phyloP scores from a whole-genome alignment of 805 yeast species.

The Candida insectorum region DNA sequence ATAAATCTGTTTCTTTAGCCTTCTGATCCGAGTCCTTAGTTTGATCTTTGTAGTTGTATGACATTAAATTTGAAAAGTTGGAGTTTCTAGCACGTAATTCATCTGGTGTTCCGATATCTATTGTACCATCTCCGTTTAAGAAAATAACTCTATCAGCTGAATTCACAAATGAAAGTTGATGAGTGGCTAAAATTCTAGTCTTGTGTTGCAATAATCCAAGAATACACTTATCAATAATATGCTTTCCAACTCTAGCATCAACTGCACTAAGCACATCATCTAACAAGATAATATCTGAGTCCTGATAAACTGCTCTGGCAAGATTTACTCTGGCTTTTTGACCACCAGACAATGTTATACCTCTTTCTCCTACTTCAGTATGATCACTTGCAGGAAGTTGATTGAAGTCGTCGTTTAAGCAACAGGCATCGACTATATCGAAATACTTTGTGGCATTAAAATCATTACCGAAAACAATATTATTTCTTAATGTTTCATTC shows the following conservation, averaged over 20 bases:
- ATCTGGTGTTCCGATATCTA: slow-evolving; percentile 25
- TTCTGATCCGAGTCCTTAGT: neutral
- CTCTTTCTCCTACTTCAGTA: slow-evolving; percentile 36
- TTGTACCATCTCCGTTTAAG: slow-evolving; percentile 28
- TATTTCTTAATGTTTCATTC: slow-evolving; percentile 29
- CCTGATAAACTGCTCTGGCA: slow-evolving; percentile 32
- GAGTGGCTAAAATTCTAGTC: slow-evolving; percentile 34
- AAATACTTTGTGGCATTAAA: slow-evolving; percentile 21
- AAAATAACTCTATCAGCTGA: slow-evolving; percentile 27
- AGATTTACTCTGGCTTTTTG: slow-evolving; percentile 34
- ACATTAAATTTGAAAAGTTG: slow-evolving; percentile 25
- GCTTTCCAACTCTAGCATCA: slow-evolving; percentile 37
- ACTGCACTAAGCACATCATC: slow-evolving; percentile 37
- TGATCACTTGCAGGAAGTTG: slow-evolving; percentile 29
- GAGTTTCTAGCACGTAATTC: slow-evolving; percentile 20
- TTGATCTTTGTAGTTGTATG: slow-evolving; percentile 16
- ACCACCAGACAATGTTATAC: slow-evolving; percentile 37
- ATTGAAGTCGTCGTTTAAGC: slow-evolving; percentile 26
- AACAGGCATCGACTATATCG: slow-evolving; percentile 23
- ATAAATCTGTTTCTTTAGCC: slow-evolving; percentile 3
- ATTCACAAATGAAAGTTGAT: slow-evolving; percentile 29
- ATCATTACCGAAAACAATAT: slow-evolving; percentile 26
- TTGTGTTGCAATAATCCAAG: slow-evolving; percentile 20
- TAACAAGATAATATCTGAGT: slow-evolving; percentile 26
- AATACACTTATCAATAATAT: slow-evolving; percentile 29